phyloP scores from a whole-genome alignment of 2,329 filamentous ascomycete species.

The Exophiala calicioides region DNA sequence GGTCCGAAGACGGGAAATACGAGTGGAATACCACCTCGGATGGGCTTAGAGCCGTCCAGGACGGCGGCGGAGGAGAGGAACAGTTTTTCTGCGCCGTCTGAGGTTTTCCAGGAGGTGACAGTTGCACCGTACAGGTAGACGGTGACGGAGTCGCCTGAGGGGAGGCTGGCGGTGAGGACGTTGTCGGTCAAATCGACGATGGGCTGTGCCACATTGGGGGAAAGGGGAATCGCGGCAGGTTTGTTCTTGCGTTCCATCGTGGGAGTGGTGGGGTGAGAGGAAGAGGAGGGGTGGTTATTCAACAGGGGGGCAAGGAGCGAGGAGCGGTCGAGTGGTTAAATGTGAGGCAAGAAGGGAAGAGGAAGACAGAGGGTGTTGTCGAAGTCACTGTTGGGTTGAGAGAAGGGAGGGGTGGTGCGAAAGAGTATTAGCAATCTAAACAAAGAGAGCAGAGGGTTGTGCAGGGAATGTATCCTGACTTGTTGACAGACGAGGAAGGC shows the following conservation, averaged over 20 bases:
- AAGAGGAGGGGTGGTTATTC: neutral
- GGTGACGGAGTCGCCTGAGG: slow-evolving; percentile 82
- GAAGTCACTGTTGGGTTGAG: too few species aligned
- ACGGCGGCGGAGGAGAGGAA: slow-evolving; percentile 79
- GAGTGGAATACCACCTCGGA: slow-evolving; percentile 61
- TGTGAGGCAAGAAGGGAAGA: too few species aligned
- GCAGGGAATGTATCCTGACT: too few species aligned
- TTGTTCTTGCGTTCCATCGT: slow-evolving; percentile 80
- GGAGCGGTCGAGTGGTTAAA: too few species aligned
- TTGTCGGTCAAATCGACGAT: slow-evolving; percentile 73
- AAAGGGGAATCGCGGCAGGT: slow-evolving; percentile 72
- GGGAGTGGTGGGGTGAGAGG: slow-evolving; percentile 6
- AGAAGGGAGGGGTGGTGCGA: too few species aligned
- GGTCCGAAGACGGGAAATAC: slow-evolving; percentile 69
- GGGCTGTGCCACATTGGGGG: slow-evolving; percentile 73
- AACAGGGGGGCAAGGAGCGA: neutral
- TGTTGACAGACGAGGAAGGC: too few species aligned
- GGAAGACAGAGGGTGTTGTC: too few species aligned
- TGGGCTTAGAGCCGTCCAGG: slow-evolving; percentile 84
- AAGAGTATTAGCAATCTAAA: too few species aligned
- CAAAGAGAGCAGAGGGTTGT: too few species aligned
- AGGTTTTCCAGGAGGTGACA: slow-evolving; percentile 88
- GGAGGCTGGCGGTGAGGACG: slow-evolving; percentile 75
- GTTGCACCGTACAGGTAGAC: slow-evolving; percentile 91
- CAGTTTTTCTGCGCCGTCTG: slow-evolving; percentile 75